Base-by-base conservation (phyloP, 2,329 filamentous ascomycete species). In the Byssoonygena ceratinophila region DNA sequence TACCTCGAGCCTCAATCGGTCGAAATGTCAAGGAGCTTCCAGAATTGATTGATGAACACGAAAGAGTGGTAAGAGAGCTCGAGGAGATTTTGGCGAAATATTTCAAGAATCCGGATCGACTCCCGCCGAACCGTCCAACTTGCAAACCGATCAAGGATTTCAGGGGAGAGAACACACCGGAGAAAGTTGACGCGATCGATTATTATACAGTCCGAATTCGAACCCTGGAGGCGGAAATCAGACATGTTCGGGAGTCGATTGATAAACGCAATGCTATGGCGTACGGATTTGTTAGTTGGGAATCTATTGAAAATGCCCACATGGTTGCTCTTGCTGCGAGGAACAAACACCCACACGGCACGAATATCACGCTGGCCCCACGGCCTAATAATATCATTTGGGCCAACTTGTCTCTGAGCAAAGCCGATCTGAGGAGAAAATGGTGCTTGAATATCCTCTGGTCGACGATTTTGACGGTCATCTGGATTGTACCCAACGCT, bases 211-310 rank as follows among this genome's bases (percentile, higher is more conserved):
- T 84, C 50, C 83, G 90, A 16, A 96, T 98, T 63, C 82, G 82
- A 59, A 77, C 83, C 45, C 76, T 98, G 32, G 91, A 97, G 66
- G 68, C 81, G 9, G 81, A 94, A 64, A 89, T 98, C 68, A 87
- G 85, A 63, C 82, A 92, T 57, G 85, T 90, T 1, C 82, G 92
- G 11, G 78, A 81, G 36, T 82, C 82, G 0, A 82, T 98, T 6
- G 91, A 97, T 68, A 88, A 84, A 66, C 82, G 90, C 46, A 87
- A 91, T 64, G 84, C 90, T 14, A 85, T 94, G 78, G 78, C 87
- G 0, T 98, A 90, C 64, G 92, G 92, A 0, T 98, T 98, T 65
- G 90, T 91, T 7, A 96, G 88, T 61, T 98, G 92, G 71, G 82
- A 91, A 39, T 84, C 83, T 39, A 94, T 98, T 52, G 77, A 83